These are phyloP conservation scores for Moesziomyces antarcticus DNA, from an alignment of 1,284 basidiomycete species.

Conservation along the genomic window DNA sequence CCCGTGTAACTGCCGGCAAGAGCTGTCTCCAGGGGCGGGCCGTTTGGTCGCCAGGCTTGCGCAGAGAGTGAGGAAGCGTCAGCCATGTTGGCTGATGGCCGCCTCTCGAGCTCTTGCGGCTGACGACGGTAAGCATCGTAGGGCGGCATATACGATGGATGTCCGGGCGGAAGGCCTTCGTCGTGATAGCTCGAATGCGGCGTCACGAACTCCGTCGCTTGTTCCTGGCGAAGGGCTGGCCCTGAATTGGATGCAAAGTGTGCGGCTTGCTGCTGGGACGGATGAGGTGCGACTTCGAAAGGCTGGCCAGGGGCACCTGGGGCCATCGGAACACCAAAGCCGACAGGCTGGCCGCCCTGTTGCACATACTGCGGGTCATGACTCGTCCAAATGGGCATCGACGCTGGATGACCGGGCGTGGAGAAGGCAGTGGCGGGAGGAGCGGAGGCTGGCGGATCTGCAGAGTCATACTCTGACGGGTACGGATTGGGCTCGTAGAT, in stretches of 20 bases:
- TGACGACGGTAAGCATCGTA: conserved; percentile 24
- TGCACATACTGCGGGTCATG: conserved; percentile 21
- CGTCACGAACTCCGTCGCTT: conserved; percentile 8
- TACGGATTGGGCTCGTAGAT: conserved; percentile 14
- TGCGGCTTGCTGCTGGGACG: conserved; percentile 14
- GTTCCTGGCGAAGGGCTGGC: conserved; percentile 6
- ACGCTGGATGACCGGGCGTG: conserved; percentile 7
- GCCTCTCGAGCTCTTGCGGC: conserved; percentile 7
- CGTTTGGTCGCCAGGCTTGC: conserved; percentile 23
- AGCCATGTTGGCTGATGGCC: conserved; percentile 18
- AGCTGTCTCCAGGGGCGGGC: conserved; percentile 33
- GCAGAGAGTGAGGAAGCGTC: conserved; percentile 1
- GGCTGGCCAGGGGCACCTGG: conserved; percentile 3
- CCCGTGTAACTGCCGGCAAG: conserved; percentile 38
- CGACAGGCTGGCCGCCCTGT: conserved; percentile 5
- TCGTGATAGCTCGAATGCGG: conserved; percentile 9
- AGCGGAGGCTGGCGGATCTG: conserved; percentile 3
- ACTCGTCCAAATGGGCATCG: conserved; percentile 14
- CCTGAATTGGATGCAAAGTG: conserved; percentile 22
- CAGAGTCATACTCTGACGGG: conserved; percentile 7
- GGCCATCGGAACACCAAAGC: conserved; percentile 1
- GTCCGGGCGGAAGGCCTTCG: conserved; percentile 13
- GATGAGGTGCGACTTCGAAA: conserved; percentile 18
- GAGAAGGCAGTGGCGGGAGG: conserved; percentile 4
- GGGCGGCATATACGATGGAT: conserved; percentile 20